Conservation (phyloP, 23 red algal species). For the Gracilaria gracilis region DNA sequence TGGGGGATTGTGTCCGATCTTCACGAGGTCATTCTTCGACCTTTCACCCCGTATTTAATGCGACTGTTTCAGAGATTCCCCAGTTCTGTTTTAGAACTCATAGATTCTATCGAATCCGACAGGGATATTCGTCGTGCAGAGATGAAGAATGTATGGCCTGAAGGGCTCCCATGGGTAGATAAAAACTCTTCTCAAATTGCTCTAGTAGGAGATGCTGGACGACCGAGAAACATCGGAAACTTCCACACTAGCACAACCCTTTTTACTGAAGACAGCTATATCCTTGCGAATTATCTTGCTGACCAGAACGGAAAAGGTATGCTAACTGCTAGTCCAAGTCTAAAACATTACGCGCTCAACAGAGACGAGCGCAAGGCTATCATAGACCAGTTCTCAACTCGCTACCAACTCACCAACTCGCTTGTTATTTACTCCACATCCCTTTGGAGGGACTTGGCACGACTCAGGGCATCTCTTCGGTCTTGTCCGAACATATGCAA, state of each 20-base stretch:
- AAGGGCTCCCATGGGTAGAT: constrained; percentile 67
- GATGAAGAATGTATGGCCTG: constrained; percentile 69
- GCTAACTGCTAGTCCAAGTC: constrained; percentile 23
- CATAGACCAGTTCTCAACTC: constrained; percentile 45
- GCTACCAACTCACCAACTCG: constrained; percentile 32
- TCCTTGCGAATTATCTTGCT: constrained; percentile 52
- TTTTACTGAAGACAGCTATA: constrained; percentile 64
- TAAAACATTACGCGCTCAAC: constrained; percentile 40
- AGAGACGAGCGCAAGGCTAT: constrained; percentile 28
- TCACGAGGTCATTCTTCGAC: constrained; percentile 46
- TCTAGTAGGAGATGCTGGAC: constrained; percentile 57
- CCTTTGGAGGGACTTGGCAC: constrained; percentile 10
- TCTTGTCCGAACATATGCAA: constrained; percentile 49
- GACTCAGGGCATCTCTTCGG: constrained; percentile 14
- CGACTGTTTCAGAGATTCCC: constrained; percentile 42
- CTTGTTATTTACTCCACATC: constrained; percentile 31
- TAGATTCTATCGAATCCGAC: constrained; percentile 52
- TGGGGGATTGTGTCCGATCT: constrained; percentile 50
- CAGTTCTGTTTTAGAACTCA: constrained; percentile 11
- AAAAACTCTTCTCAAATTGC: constrained; percentile 44
- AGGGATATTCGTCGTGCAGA: constrained; percentile 51
- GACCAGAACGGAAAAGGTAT: constrained; percentile 60
- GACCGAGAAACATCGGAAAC: constrained; percentile 40
- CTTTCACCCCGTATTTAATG: constrained; percentile 51
- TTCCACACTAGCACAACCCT: constrained; percentile 54